These are phyloP conservation scores for Tuber magnatum DNA, from an alignment of 495 filamentous ascomycete species.

Conservation along the genomic window DNA sequence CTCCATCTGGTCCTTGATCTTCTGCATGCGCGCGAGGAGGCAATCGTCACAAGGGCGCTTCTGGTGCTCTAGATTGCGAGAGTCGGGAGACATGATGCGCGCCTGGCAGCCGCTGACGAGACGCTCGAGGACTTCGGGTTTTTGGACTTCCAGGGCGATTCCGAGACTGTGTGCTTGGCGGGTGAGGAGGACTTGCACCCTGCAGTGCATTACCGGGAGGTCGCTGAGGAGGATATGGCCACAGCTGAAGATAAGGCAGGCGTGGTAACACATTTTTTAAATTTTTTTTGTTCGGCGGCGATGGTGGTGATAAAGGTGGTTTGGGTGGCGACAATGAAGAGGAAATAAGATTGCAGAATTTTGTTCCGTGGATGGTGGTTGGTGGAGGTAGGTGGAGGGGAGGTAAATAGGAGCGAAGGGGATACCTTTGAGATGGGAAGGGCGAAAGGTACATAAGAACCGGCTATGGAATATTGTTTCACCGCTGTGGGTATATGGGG, in stretches of 20 bases:
- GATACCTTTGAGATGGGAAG: too few relatives aligned
- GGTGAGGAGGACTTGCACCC: neutral
- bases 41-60: conserved; percentile 1
- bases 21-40: neutral
- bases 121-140: neutral
- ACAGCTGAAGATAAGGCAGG: neutral
- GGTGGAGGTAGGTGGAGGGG: neutral
- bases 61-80: neutral
- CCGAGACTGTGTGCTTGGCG: neutral
- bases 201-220: neutral
- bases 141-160: neutral
- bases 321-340: neutral
- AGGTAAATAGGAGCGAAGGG: neutral
- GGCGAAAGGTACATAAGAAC: neutral
- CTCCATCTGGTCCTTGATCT: neutral
- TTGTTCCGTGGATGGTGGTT: neutral
- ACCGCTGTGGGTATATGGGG: neutral
- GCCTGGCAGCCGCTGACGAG: neutral
- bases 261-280: neutral
- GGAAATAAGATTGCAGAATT: neutral
- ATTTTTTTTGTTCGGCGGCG: too few relatives aligned
- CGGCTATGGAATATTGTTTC: neutral
- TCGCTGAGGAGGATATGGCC: neutral
- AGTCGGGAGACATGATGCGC: neutral
- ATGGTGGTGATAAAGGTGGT: neutral